Evolutionary conservation across 352 stramenopile species (phyloP), one percentile per base, ranked within the genome.

Genomic region (Phytophthora ramorum): DNA sequence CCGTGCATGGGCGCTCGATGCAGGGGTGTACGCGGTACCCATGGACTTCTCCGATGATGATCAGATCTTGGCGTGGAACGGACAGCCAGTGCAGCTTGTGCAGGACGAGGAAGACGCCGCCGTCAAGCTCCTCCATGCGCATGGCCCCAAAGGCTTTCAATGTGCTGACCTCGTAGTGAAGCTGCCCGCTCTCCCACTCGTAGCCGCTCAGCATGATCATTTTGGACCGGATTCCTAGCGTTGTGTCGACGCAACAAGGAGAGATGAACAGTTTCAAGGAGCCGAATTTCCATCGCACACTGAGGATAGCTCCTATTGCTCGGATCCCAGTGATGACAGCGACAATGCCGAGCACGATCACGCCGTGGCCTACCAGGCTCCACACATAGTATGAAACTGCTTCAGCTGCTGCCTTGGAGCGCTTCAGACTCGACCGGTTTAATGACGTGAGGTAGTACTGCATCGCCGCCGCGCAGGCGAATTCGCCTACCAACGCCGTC

Each of bases 351-450:
- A 69, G 20, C 12, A 74, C 64, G 26, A 64, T 67, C 16, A 58
- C 44, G 7, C 58, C 64, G 17, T 66, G 58, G 13, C 40, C 38
- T 10, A 58, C 26, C 26, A 65, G 37, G 10, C 58, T 65, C 58
- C 58, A 71, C 12, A 43, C 35, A 17, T 68, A 72, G 28, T 56
- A 67, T 2, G 64, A 72, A 2, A 68, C 50, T 2, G 45, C 64
- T 24, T 59, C 50, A 20, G 64, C 64, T 16, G 40, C 38, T 13
- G 13, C 13, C 4, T 51, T n/a, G 2, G 58, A 54, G 0, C 41
- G 37, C 10, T 63, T 63, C 12, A 72, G 22, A 26, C 56, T 56
- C 2, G 64, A 72, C 19, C 38, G 51, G 19, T 72, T 68, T 12
- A 68, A 38, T 1, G 32, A 38, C 8, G 64, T 68, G n/a, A 72